A percentile compares a stretch with the other conserved stretches of the same genome.
These are phyloP conservation scores for Magnaporthales sp. DNA, from an alignment of 2,329 filamentous ascomycete species.

Conservation along the genomic window DNA sequence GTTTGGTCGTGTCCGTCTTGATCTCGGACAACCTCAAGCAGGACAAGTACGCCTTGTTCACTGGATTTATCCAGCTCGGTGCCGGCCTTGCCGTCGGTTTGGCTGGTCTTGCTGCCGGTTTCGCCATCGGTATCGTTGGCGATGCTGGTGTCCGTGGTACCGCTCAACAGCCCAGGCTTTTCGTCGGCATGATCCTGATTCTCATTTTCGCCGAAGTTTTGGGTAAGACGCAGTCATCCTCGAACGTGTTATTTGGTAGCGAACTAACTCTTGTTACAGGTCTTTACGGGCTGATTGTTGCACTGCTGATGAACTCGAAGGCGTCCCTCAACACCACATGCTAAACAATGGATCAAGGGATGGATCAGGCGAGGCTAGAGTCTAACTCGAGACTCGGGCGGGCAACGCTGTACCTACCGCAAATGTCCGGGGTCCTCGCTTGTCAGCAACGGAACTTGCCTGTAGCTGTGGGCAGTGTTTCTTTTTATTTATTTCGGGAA, in stretches of 20 bases:
- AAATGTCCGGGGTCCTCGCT: neutral
- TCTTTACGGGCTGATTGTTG: conserved; percentile 98
- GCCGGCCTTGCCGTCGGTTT: conserved; percentile 76
- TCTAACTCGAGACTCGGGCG: neutral
- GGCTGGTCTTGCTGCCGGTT: conserved; percentile 74
- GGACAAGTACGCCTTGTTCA: conserved; percentile 60
- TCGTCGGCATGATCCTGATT: conserved; percentile 97
- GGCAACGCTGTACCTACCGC: neutral
- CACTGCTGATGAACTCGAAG: conserved; percentile 99
- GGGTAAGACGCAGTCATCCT: conserved; percentile 47
- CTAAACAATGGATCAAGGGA: conserved; percentile 27
- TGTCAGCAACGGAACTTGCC: neutral
- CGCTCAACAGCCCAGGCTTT: conserved; percentile 75
- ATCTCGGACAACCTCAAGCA: conserved; percentile 74
- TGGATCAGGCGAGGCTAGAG: neutral
- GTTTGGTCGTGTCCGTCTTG: conserved; percentile 78
- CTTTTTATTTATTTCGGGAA: neutral
- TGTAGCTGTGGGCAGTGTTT: neutral
- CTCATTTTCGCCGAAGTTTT: conserved; percentile 99
- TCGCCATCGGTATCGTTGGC: conserved; percentile 81
- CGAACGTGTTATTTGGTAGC: neutral
- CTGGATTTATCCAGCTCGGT: conserved; percentile 78
- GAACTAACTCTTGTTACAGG: conserved; percentile 37
- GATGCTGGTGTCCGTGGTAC: conserved; percentile 84
- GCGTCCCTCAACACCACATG: conserved; percentile 56